Base-by-base conservation (phyloP, 1,139 yeast genomes). In the Kazachstania sp. region DNA sequence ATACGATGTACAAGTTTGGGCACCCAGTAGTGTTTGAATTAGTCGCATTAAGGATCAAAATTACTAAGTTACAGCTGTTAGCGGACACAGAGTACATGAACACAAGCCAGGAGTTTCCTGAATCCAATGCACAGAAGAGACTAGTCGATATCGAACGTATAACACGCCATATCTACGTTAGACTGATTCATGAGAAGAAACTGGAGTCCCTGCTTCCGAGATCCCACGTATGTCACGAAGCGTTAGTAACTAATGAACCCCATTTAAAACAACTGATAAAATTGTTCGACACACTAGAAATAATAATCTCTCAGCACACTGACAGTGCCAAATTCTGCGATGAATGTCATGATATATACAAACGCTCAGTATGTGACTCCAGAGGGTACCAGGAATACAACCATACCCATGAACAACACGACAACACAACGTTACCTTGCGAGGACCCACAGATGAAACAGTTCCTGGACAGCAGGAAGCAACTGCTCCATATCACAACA, bases 21-120 rank as follows among this genome's bases (percentile, higher is more conserved):
- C 56, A 59, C 40, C 60, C 60, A 3, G 49, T 57, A 15, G 26
- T 58, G 26, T 47, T 61, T 26, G 63, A 61, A 37, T 26, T 57
- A n/a, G 51, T 59, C 6, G 51, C 54, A 32, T 41, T 58, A 23
- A 53, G 58, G 39, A 53, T 52, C 38, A 54, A 47, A 28, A 39
- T 52, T 4, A 34, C 31, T 2, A 49, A 47, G 18, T 20, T 50
- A 3, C 44, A 46, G 26, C 26, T 28, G 12, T 30, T 39, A 13
- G 36, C 37, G 11, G 44, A 37, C 9, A 41, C 37, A 23, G 49
- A 41, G 32, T 36, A 39, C 38, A 41, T 9, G 15, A 19, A 28
- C 12, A 13, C 30, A 3, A 30, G 30, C 12, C 15, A n/a, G 29
- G 20, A 18, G 8, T 38, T 38, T 18, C 18, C 11, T 15, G 41